Evolutionary conservation across 1,284 basidiomycete species (phyloP).

Genomic region (Pseudozyma sp.): DNA sequence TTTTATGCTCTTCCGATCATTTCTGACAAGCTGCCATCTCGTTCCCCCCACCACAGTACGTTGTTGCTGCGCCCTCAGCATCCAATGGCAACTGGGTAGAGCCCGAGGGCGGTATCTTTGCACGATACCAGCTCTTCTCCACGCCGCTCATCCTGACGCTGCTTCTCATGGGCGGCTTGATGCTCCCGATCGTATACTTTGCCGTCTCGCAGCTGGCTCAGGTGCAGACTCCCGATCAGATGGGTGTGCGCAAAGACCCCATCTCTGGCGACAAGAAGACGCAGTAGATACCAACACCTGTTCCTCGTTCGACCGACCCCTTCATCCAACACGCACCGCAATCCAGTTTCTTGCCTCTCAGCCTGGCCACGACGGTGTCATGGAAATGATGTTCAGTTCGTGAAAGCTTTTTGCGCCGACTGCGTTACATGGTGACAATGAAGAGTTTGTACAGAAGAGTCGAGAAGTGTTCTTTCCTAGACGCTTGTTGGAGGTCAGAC

Average conservation of each 20-base stretch:
- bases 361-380: too few species aligned
- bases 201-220: slow-evolving; percentile 50
- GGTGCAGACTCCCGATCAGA: slow-evolving; percentile 51
- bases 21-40: not conserved
- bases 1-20: not conserved
- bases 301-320: not conserved
- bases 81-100: slow-evolving; percentile 44
- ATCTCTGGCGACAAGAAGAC: slow-evolving; percentile 52
- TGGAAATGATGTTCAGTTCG: too few species aligned
- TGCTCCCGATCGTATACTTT: slow-evolving; percentile 46
- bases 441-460: too few species aligned
- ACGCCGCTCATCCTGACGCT: slow-evolving; percentile 43
- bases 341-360: not conserved
- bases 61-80: slow-evolving; percentile 10
- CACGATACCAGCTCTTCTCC: slow-evolving; percentile 52
- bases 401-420: too few species aligned
- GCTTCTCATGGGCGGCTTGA: slow-evolving; percentile 35
- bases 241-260: slow-evolving; percentile 49
- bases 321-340: not conserved
- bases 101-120: slow-evolving; percentile 46
- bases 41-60: not conserved
- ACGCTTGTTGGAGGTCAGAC: too few species aligned
- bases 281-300: slow-evolving; percentile 29
- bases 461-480: too few species aligned
- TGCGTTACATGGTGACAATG: too few species aligned